These are phyloP conservation scores for Vaucheria bursata DNA, from an alignment of 352 stramenopile species.

Conservation along the genomic window DNA sequence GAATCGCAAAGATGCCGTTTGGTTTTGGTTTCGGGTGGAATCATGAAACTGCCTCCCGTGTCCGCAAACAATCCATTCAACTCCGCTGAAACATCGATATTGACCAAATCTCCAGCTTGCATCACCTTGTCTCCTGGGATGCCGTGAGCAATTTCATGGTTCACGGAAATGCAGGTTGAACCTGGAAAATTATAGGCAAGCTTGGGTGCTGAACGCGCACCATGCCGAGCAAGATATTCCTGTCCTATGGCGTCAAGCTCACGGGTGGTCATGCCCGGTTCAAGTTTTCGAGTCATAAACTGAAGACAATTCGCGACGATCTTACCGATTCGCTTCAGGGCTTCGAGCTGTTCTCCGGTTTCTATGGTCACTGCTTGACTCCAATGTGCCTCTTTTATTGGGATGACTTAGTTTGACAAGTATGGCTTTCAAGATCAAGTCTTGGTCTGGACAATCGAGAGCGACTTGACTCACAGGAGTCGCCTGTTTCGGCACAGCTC, in stretches of 20 bases:
- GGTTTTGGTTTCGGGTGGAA: too few species aligned
- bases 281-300: not conserved
- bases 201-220: not conserved
- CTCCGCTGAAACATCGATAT: not conserved
- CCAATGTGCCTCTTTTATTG: too few species aligned
- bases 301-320: not conserved
- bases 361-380: not conserved
- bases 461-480: too few species aligned
- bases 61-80: not conserved
- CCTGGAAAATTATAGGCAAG: not conserved
- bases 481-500: too few species aligned
- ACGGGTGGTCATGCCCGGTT: not conserved
- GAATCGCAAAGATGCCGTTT: not conserved
- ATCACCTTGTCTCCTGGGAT: not conserved
- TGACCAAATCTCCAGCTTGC: not conserved
- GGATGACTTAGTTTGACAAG: too few species aligned
- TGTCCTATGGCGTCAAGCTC: not conserved
- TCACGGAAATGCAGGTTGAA: not conserved
- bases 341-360: not conserved
- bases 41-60: not conserved
- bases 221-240: not conserved
- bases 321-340: not conserved
- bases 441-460: too few species aligned
- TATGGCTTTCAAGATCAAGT: too few species aligned
- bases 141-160: not conserved